Conservation (phyloP, 2,329 filamentous ascomycete genomes). For the Aquanectria penicillioides region DNA sequence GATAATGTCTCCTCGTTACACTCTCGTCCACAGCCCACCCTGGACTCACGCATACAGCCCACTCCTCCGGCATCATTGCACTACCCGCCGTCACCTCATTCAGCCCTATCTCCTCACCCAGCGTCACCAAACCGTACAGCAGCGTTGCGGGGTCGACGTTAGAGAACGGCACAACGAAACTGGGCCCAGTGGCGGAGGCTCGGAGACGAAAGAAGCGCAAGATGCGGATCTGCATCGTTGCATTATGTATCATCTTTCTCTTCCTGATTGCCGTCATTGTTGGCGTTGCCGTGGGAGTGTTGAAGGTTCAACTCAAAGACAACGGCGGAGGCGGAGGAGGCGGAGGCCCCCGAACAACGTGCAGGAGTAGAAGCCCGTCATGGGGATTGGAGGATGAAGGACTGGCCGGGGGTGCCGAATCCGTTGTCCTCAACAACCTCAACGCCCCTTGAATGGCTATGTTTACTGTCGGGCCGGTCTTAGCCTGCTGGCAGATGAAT, state of each 20-base stretch:
- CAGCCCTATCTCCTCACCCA: slow-evolving; percentile 8
- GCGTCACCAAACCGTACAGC: slow-evolving; percentile 31
- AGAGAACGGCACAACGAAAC: slow-evolving; percentile 30
- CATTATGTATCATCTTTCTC: slow-evolving; percentile 33
- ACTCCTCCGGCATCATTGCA: slow-evolving; percentile 19
- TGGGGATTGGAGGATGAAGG: neutral
- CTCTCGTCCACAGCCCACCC: slow-evolving; percentile 4
- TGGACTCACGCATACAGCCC: neutral
- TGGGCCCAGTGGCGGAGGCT: slow-evolving; percentile 37
- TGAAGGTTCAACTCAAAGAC: slow-evolving; percentile 34
- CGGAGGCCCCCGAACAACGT: neutral
- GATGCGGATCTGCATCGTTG: slow-evolving; percentile 35
- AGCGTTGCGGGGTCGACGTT: slow-evolving; percentile 29
- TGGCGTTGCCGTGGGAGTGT: slow-evolving; percentile 40
- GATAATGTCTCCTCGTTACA: slow-evolving; percentile 20
- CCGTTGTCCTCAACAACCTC: too few species aligned
- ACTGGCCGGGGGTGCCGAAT: too few species aligned
- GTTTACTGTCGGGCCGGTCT: slow-evolving; percentile 10
- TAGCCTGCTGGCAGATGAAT: too few species aligned
- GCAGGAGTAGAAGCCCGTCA: neutral
- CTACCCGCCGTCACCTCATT: slow-evolving; percentile 26
- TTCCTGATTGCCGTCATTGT: slow-evolving; percentile 40
- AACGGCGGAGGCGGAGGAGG: neutral
- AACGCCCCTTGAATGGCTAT: too few species aligned
- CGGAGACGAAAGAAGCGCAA: slow-evolving; percentile 33